Percentiles rank a stretch among this genome's conserved stretches.
phyloP scores from a whole-genome alignment of 257 asterid species.

The Apocynum venetum region DNA sequence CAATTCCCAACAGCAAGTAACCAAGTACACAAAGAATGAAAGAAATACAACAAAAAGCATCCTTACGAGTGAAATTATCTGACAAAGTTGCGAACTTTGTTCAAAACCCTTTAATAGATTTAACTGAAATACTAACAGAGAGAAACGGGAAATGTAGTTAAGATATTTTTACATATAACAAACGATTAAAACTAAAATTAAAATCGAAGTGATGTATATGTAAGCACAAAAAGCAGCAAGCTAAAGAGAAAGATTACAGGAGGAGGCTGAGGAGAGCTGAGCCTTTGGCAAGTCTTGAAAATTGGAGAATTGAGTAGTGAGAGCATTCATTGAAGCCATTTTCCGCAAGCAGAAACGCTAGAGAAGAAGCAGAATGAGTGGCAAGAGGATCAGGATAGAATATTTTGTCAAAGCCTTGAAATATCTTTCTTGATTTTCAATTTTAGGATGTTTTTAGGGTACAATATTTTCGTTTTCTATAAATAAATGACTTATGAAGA shows the following conservation, averaged over 20 bases:
- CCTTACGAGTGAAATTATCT: neutral
- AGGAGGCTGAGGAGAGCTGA: conserved; percentile 17
- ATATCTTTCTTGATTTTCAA: neutral
- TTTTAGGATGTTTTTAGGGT: neutral
- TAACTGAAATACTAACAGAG: neutral
- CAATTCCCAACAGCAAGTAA: neutral
- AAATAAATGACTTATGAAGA: no score
- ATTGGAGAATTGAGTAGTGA: conserved; percentile 20
- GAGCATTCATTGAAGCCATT: conserved; percentile 25
- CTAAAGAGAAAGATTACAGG: conserved; percentile 13
- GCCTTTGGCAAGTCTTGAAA: conserved; percentile 13
- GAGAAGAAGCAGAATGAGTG: neutral
- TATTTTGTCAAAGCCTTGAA: neutral
- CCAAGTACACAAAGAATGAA: neutral
- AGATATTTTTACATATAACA: no score
- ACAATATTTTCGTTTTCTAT: no score
- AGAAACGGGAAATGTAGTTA: neutral
- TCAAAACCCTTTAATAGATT: neutral
- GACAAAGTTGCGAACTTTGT: neutral
- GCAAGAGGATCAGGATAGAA: neutral
- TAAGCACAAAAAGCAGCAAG: neutral
- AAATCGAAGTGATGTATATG: neutral
- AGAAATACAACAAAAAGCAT: neutral
- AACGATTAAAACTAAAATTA: neutral
- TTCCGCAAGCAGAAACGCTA: neutral